Evolutionary conservation across 441 rosid genomes (phyloP), one percentile per base, ranked within the genome.

Genomic region (Arabidopsis hybrid): DNA sequence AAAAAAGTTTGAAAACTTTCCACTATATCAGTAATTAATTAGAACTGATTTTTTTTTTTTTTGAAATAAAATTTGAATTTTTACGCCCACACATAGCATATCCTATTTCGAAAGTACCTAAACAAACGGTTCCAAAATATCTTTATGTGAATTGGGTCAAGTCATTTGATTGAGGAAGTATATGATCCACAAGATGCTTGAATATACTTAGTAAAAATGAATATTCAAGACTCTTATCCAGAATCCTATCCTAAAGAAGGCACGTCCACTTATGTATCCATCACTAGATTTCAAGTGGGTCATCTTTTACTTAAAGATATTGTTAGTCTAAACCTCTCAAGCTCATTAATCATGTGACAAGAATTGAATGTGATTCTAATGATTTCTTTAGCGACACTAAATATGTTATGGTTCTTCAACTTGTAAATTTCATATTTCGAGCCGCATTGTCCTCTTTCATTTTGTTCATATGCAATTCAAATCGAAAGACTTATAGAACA

Each of bases 211-310:
- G 40, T 49, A 68, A 53, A n/a, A 50, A 35, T 36, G 70, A 61
- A 75, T 62, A 55, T 75, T 3, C 70, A 12, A 53, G 26, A 53
- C 36, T 60, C 67, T 75, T 69, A 69, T 76, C 60, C 17, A 57
- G 12, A 75, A 75, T 32, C 70, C 69, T 69, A 69, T 69, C 75
- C 53, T 47, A 42, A 51, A 55, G n/a, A 62, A 55, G 11, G 51
- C 65, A 26, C 43, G 43, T 62, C 79, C 58, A 69, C 79, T 49
- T 45, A 69, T 62, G 74, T 39, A 8, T 35, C 14, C 31, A 16
- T 69, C 71, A 56, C 4, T 13, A 76, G 60, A 76, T 76, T 76
- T 69, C 8, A 4, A 56, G 39, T 76, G 75, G 69, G 47, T 32
- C 75, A 63, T 62, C 74, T 31, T 16, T 55, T 55, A 17, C 36